These are phyloP conservation scores for Wickerhamomyces chambardii DNA, from an alignment of 805 yeast genomes.

Conservation along the genomic window DNA sequence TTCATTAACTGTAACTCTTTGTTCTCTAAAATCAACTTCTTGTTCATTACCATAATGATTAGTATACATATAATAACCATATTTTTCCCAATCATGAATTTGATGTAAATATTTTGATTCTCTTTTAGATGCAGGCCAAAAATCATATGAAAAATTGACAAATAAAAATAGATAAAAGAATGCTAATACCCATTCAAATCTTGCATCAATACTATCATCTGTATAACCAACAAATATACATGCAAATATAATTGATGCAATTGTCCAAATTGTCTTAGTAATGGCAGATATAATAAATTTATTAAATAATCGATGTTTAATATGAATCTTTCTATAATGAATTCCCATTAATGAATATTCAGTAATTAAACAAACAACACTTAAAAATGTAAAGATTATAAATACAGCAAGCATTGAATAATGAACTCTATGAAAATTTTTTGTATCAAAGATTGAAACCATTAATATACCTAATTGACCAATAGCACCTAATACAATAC, in stretches of 20 bases:
- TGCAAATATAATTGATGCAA: conserved; percentile 59
- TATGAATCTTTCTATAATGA: conserved; percentile 29
- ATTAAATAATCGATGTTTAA: conserved; percentile 24
- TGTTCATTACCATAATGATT: conserved; percentile 1
- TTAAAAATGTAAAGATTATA: conserved; percentile 54
- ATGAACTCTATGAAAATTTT: conserved; percentile 45
- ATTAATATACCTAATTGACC: conserved; percentile 71
- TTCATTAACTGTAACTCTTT: background rate
- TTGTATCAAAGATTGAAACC: conserved; percentile 67
- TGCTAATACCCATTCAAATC: conserved; percentile 81
- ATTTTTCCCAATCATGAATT: conserved; percentile 14
- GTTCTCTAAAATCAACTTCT: background rate
- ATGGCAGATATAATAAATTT: conserved; percentile 38
- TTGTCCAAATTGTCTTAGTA: conserved; percentile 56
- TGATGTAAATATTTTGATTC: conserved; percentile 13
- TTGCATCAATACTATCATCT: conserved; percentile 20
- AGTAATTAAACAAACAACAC: conserved; percentile 32
- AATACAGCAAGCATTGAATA: conserved; percentile 65
- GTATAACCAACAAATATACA: conserved; percentile 48
- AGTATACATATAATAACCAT: conserved; percentile 16
- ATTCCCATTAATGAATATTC: conserved; percentile 39
- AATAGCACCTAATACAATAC: conserved; percentile 34
- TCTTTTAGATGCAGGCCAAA: conserved; percentile 49
- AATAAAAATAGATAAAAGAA: conserved; percentile 74
- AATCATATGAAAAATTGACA: conserved; percentile 56